Evolutionary conservation across 2,329 filamentous ascomycete genomes (phyloP), one percentile per base, ranked within the genome.

Genomic region (Metarhizium robertsii): DNA sequence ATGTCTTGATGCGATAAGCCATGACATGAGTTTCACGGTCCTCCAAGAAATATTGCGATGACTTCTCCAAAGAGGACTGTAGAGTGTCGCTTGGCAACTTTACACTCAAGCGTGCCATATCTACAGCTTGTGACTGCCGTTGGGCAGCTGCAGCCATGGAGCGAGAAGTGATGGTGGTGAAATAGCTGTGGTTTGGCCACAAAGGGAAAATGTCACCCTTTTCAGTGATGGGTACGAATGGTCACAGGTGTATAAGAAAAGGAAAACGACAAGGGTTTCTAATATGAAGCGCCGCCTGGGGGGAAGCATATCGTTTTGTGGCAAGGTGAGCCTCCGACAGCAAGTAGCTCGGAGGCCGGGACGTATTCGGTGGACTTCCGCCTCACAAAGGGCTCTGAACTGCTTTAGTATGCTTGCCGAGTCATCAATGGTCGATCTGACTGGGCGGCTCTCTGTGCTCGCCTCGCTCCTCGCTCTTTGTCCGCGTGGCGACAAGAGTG

Each of bases 11-110:
- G 52, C 63, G 59, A 1, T 51, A 59, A 5, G 61, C 63, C 30
- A 61, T 53, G 8, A 50, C 58, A 30, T 61, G 59, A 3, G 61
- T 63, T 16, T 65, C 64, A 0, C 54, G 58, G 20, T 66, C 65
- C 8, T 63, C 59, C 14, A 59, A 52, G 42, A 65, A 65, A 52
- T 66, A 59, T 11, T 61, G 60, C 2, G 65, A 66, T 1, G 64
- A 64, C 32, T 56, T 58, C 40, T 59, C 57, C 11, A 66, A 54
- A 4, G 63, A 61, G 0, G 64, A 63, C 50, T 59, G 58, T 10
- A 66, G 60, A 8, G 63, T 60, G 29, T 64, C 61, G 11, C 59
- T 59, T 6, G 64, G 65, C 2, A 66, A 45, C 29, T 62, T 60
- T 8, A 66, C 60, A 49, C 63, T 66, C 6, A 66, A 59, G 25